phyloP scores from a whole-genome alignment of 306 rosid genomes.

The Acacia confusa region DNA sequence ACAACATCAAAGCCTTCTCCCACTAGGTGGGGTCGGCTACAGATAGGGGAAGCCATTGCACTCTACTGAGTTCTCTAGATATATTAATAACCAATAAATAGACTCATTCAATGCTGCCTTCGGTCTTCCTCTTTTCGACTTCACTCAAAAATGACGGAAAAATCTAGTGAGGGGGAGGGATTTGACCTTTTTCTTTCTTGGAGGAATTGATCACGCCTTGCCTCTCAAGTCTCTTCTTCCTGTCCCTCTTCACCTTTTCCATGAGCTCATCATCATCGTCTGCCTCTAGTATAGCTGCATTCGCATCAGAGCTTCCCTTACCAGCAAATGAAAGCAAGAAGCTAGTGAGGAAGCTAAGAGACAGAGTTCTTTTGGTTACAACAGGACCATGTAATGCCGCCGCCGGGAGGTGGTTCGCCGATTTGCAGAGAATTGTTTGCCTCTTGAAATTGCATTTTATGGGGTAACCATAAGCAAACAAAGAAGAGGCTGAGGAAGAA shows the following conservation, averaged over 20 bases:
- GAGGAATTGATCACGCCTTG: slow-evolving; percentile 78
- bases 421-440: slow-evolving; percentile 47
- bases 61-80: too few relatives aligned
- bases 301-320: slow-evolving; percentile 43
- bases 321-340: slow-evolving; percentile 55
- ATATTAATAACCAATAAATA: too few relatives aligned
- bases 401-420: slow-evolving; percentile 33
- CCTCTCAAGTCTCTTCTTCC: slow-evolving; percentile 85
- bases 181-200: slow-evolving; percentile 73
- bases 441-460: slow-evolving; percentile 41
- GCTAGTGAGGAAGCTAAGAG: slow-evolving; percentile 50
- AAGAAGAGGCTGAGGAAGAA: slow-evolving; percentile 36
- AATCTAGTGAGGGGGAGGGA: background rate
- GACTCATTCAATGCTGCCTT: too few relatives aligned
- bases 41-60: too few relatives aligned
- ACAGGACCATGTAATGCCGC: slow-evolving; percentile 22
- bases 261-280: slow-evolving; percentile 89
- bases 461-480: slow-evolving; percentile 30
- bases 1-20: too few relatives aligned
- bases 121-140: background rate
- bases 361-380: slow-evolving; percentile 65
- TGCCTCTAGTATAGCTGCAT: slow-evolving; percentile 93
- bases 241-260: slow-evolving; percentile 80
- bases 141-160: slow-evolving; percentile 3
- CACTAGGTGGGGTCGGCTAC: too few relatives aligned